Base-by-base conservation (phyloP, 2,329 filamentous ascomycete genomes). In the Calonectria multiphialidica region DNA sequence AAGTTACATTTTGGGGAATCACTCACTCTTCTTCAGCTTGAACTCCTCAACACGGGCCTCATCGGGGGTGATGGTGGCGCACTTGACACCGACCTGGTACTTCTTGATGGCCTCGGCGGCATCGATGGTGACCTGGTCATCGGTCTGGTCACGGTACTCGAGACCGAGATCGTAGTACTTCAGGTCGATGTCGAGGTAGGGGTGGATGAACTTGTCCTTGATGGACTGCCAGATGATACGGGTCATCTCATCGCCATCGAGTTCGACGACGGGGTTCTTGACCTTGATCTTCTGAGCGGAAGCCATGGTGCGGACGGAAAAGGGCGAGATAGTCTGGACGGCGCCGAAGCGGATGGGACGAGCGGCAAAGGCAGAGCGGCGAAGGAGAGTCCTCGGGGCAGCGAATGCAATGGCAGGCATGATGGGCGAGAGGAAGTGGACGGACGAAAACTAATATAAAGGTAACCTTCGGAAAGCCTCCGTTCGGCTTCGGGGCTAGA, bases 211-310 rank as follows among this genome's bases (percentile, higher is more conserved):
- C 90, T 97, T 98, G 88, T 98, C 94, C 91, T 98, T 98, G 91
- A 99, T 99, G 86, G 94, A 93, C 89, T 98, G 90, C 97, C 97
- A 99, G 89, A 99, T 99, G 85, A 99, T 96, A 81, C 97, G 91
- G 80, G 97, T 99, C 97, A 98, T 98, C 93, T 95, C 92, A 81
- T 93, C 92, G 82, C 96, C 96, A 84, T 98, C 96, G 81, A 98
- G 91, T 89, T 98, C 97, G 85, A 99, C 97, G 84, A 99, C 93
- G 77, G 97, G 97, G 87, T 98, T 98, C 92, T 98, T 96, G 89
- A 99, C 97, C 91, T 98, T 97, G 91, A 98, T 98, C 93, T 98
- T 99, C 82, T 90, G 88, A 72, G 61, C 50, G 80, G 89, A 85
- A 70, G 89, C 87, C 90, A 93, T 91, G 80, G 85, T 88, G 83